These are phyloP conservation scores for Vitellaria paradoxa DNA, from an alignment of 179 eudicot species.

Conservation along the genomic window DNA sequence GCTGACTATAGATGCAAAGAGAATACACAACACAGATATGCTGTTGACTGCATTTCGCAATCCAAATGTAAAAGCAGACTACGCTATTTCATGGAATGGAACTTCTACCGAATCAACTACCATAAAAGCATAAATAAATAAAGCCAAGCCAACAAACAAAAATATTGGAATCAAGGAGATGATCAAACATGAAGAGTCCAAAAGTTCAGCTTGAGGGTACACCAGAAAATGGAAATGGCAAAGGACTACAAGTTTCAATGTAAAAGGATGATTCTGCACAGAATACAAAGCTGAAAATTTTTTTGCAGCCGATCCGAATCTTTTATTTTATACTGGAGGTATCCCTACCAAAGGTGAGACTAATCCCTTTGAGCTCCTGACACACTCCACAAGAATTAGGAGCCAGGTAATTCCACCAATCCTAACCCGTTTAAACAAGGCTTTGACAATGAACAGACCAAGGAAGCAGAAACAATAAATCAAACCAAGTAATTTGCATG, in stretches of 20 bases:
- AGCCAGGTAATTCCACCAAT: too few species aligned
- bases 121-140: not conserved
- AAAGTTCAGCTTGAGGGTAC: not conserved
- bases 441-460: not conserved
- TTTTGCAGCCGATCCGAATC: not conserved
- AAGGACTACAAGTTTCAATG: not conserved
- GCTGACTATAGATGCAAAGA: not conserved
- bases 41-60: not conserved
- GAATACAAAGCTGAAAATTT: slow-evolving; percentile 1
- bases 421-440: not conserved
- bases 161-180: not conserved
- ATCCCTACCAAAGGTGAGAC: too few species aligned
- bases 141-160: not conserved
- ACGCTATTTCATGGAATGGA: not conserved
- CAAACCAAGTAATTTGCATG: too few species aligned
- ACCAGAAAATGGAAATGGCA: not conserved
- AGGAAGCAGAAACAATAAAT: too few species aligned
- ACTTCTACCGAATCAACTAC: not conserved
- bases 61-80: not conserved
- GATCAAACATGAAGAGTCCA: not conserved
- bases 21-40: not conserved
- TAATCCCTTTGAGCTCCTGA: too few species aligned
- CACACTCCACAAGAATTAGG: too few species aligned
- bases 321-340: too few species aligned
- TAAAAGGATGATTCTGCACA: not conserved